Base-by-base conservation (phyloP, 2,329 filamentous ascomycete species). In the Huntiella bhutanensis region DNA sequence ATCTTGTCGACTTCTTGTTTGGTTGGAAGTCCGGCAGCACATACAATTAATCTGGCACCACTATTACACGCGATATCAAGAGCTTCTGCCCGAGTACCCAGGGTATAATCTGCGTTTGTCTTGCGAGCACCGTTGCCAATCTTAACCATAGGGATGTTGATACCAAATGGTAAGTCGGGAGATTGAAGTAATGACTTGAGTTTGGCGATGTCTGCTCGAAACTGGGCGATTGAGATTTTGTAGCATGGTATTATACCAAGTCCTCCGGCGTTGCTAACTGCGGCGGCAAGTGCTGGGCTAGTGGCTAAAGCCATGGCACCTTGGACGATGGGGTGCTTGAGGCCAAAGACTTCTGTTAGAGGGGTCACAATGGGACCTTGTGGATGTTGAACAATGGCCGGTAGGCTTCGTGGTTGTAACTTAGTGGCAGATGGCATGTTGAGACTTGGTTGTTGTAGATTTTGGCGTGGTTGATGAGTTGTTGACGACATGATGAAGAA, bases 41-140 rank as follows among this genome's bases (percentile, higher is more conserved):
- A 77, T 37, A 95, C 85, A 58, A 96, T 95, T 42, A 95, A 64
- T 57, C 70, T 75, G 5, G 88, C 84, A n/a, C 83, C 81, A 53
- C 82, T 81, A 55, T 79, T 75, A 54, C 95, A 83, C 3, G 80
- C 83, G 38, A 95, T 83, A 55, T 85, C 80, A 53, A 95, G 81
- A 33, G 95, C 69, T 60, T 92, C 80, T 59, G 92, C 82, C 12
- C 95, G 73, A 60, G 85, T 81, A 37, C 88, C 88, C 53, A 81
- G 72, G 1, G 88, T 95, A 67, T 96, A 96, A 62, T 95, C 88
- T 63, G 94, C 84, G 64, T 95, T 96, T 3, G 88, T 95, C 61
- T 82, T 82, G 53, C 88, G 76, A 5, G 88, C 88, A 33, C 64
- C 69, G 36, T 81, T 85, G 48, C 88, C 88, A 47, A 95, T 69